These are phyloP conservation scores for Incumbomyces delicatus DNA, from an alignment of 2,329 filamentous ascomycete species.

Conservation along the genomic window DNA sequence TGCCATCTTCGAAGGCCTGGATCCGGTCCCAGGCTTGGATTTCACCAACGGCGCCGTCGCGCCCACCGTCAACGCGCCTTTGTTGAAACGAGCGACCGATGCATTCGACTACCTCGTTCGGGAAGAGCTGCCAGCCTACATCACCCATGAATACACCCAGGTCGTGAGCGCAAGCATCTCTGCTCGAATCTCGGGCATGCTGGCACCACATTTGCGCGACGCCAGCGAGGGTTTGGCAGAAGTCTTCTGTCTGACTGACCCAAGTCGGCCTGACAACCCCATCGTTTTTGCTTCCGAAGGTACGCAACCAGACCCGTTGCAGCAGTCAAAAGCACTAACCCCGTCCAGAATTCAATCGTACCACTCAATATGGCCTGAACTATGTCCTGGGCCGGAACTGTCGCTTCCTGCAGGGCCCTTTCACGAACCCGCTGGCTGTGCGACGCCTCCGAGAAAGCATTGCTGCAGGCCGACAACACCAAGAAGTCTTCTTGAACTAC, in stretches of 20 bases:
- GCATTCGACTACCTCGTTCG: conserved; percentile 56
- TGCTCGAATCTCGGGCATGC: conserved; percentile 55
- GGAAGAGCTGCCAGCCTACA: conserved; percentile 62
- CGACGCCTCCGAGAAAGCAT: conserved; percentile 53
- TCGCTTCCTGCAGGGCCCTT: conserved; percentile 66
- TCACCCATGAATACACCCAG: conserved; percentile 58
- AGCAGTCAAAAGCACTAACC: conserved; percentile 5
- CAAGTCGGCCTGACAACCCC: conserved; percentile 62
- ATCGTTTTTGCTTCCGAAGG: conserved; percentile 70
- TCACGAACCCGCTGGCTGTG: conserved; percentile 55
- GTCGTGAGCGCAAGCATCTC: conserved; percentile 62
- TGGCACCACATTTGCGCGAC: conserved; percentile 54
- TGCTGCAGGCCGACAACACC: conserved; percentile 56
- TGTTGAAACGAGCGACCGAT: conserved; percentile 54
- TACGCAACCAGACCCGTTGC: conserved; percentile 24
- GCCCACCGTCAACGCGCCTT: conserved; percentile 46
- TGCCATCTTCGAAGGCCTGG: conserved; percentile 52
- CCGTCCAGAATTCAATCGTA: conserved; percentile 56
- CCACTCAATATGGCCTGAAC: conserved; percentile 63
- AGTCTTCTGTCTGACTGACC: conserved; percentile 68
- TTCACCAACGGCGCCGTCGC: conserved; percentile 45
- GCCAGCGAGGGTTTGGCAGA: conserved; percentile 67
- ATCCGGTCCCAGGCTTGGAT: conserved; percentile 45
- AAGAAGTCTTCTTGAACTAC: conserved; percentile 67
- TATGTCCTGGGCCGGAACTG: conserved; percentile 70